Evolutionary conservation across 2,329 filamentous ascomycete genomes (phyloP), one percentile per base, ranked within the genome.

Genomic region (Emericellopsis cladophorae): DNA sequence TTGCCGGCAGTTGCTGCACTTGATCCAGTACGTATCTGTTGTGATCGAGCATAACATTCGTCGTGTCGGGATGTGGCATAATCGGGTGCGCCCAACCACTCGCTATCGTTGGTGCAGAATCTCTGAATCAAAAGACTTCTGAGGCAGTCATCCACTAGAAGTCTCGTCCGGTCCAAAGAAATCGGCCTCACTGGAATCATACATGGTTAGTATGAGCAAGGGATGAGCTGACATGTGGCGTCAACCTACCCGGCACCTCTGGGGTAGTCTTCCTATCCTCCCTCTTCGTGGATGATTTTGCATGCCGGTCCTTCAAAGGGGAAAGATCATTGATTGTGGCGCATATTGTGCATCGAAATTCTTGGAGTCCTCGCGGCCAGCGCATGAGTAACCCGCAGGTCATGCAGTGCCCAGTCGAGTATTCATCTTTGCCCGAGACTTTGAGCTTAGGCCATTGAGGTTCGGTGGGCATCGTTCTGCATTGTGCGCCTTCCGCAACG

Each of bases 271-370:
- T 29, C 8, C 12, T 9, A 9, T 29, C 26, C 8, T 12, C 26
- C 26, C 12, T 29, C 12, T 29, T 29, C 9, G 26, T 9, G 26
- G 26, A 29, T 29, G 26, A 9, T 7, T 12, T 29, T 12, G 26
- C 31, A 46, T 44, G 31, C 15, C 36, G 14, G 14, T 14, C 15
- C n/a, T 15, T 12, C 31, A 43, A 26, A 11, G 56, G 52, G 26
- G 54, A 55, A 40, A 94, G 59, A 55, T 94, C 87, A 55, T 93
- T 94, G 54, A 95, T 79, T 15, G 84, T 92, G 51, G 84, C 65
- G 58, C 88, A 95, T 41, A 85, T 81, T 34, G 84, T 83, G 58
- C 88, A 95, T 50, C 86, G 75, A 59, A 92, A 94, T 31, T 81
- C 74, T 31, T 74, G 74, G 45, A 88, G 62, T 40, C 81, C 75